Evolutionary conservation across 805 yeast genomes (phyloP), one percentile per base, ranked within the genome.

Genomic region (Starmerella lactis-condensi): DNA sequence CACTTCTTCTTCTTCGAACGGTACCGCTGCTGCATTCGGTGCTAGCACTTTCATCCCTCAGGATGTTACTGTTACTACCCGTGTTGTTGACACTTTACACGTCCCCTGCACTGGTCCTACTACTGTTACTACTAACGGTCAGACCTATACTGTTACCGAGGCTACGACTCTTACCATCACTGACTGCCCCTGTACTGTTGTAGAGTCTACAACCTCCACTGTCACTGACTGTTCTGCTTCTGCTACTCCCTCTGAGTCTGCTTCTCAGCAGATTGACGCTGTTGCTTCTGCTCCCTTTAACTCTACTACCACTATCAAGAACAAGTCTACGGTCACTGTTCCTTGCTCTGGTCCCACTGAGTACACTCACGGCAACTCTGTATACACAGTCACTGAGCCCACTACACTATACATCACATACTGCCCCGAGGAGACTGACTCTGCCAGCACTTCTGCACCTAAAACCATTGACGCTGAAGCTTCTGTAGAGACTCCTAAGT

Each of bases 371-470:
- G 72, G 72, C 66, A 64, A 64, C 63, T 53, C 54, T 53, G 75
- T 85, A 51, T 65, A 69, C 69, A 69, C 76, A 43, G 81, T 74
- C 52, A 70, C 83, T 39, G 72, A 56, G 48, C 71, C 85, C 39
- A 75, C 85, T 54, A 77, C 91, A 46, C 57, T 78, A 48, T 77
- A 89, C 55, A 65, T 77, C 69, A 75, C 91, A 49, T 73, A 78
- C 65, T 72, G 77, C 58, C 83, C 83, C 53, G 78, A 91, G 64
- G 75, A 83, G 10, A 11, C 11, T n/a, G 23, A 21, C 11, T n/a
- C 23, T 21, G 23, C 11, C 11, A 11, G n/a, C 11, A 21, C 23
- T 21, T 11, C 23, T n/a, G 23, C 23, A 9, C n/a, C 27, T 8
- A 24, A n/a, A n/a, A n/a, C n/a, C n/a, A n/a, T n/a, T n/a, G n/a